Conservation (phyloP, 306 rosid species). For the Cucurbita ficifolia region DNA sequence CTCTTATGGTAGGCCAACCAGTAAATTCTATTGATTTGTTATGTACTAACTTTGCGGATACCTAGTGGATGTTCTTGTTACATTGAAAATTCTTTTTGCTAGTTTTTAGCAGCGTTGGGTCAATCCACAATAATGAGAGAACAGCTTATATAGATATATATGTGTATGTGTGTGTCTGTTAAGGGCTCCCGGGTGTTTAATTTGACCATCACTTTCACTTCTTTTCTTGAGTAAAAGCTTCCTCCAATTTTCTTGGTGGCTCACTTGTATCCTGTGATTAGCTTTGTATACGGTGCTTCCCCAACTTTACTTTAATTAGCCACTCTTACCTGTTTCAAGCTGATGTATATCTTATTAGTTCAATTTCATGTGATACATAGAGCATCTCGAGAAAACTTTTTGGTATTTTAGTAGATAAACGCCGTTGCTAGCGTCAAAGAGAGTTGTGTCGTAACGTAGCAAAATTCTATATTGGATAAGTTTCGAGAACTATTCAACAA, state of each 20-base stretch:
- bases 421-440: not conserved
- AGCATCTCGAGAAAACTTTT: not conserved
- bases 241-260: not conserved
- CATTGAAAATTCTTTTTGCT: not conserved
- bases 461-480: not conserved
- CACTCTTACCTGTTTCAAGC: not conserved
- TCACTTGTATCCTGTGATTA: constrained; percentile 7
- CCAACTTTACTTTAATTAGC: not conserved
- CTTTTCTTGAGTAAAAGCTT: not conserved
- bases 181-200: not conserved
- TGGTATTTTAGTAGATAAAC: not conserved
- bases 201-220: not conserved
- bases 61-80: not conserved
- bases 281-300: not conserved
- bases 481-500: not conserved
- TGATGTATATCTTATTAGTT: not conserved
- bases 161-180: no score
- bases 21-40: no score
- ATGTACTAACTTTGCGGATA: no score
- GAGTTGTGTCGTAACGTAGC: not conserved
- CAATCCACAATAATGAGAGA: not conserved
- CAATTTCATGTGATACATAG: not conserved
- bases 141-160: not conserved
- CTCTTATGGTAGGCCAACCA: not conserved
- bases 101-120: not conserved